A percentile compares a stretch with the other conserved stretches of the same genome.
Evolutionary conservation across 805 yeast genomes (phyloP).

Genomic region (Limtongia smithiae): DNA sequence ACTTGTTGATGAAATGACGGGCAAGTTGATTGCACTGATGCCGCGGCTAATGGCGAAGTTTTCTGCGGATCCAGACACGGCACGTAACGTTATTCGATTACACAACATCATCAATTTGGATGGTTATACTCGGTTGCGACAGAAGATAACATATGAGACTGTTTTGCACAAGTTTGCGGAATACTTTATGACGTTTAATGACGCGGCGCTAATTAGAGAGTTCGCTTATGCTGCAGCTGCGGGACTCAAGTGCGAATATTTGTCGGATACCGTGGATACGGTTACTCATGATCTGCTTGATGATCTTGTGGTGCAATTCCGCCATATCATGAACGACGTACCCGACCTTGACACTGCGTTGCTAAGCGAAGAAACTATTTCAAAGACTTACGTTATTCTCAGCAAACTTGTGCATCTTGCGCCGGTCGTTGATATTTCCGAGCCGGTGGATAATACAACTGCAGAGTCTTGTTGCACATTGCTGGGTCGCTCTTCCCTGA

Average conservation of each 20-base stretch:
- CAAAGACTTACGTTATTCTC: not conserved
- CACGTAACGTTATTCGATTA: slow-evolving; percentile 28
- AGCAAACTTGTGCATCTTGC: slow-evolving; percentile 9
- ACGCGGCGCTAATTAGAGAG: slow-evolving; percentile 12
- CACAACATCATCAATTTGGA: slow-evolving; percentile 29
- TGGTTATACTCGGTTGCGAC: slow-evolving; percentile 24
- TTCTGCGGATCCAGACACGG: slow-evolving; percentile 28
- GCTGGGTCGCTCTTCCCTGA: slow-evolving; percentile 5
- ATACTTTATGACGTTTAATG: slow-evolving; percentile 8
- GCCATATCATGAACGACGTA: not conserved
- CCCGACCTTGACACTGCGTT: slow-evolving; percentile 9
- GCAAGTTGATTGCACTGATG: slow-evolving; percentile 21
- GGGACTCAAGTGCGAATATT: slow-evolving; percentile 14
- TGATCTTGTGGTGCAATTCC: slow-evolving; percentile 2
- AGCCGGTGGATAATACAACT: slow-evolving; percentile 5
- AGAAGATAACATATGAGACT: slow-evolving; percentile 28
- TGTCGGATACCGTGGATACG: slow-evolving; percentile 15
- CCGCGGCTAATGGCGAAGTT: slow-evolving; percentile 32
- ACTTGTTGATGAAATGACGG: slow-evolving; percentile 6
- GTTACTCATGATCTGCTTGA: slow-evolving; percentile 16
- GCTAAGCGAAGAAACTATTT: not conserved
- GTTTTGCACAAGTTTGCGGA: slow-evolving; percentile 29
- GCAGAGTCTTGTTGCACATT: not conserved
- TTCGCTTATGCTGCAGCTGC: slow-evolving; percentile 7
- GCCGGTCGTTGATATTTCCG: slow-evolving; percentile 8